Evolutionary conservation across 768 basidiomycete genomes (phyloP), one percentile per base, ranked within the genome.

Genomic region (Trametes cingulata): DNA sequence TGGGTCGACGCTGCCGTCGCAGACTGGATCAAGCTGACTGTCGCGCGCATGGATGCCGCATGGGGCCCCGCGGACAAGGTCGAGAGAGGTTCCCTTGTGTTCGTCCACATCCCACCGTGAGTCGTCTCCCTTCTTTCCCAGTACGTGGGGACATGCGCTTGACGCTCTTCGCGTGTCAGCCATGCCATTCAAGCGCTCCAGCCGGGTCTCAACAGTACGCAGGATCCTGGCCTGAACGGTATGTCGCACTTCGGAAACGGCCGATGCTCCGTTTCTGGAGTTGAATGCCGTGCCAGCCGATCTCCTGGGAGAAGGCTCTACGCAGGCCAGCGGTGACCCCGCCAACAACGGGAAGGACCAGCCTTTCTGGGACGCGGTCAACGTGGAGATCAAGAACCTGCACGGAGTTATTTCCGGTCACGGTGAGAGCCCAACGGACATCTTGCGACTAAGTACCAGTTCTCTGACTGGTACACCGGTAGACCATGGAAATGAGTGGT

Each of bases 401-500:
- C 84, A 83, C 49, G 88, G 82, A 0, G 79, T 89, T 39, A 75
- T 90, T 25, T 89, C 86, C 2, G 88, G 89, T 41, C 89, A 91
- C 56, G 87, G 88, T 87, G 60, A 37, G 73, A 67, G 3, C n/a
- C n/a, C n/a, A n/a, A 29, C 46, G 12, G 13, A 42, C 19, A 8
- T 25, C 17, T n/a, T n/a, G n/a, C n/a, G n/a, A n/a, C 33, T 7
- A 20, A 2, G 19, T 12, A 13, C 15, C 6, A 4, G 27, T 48
- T 20, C 19, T 56, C 25, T 22, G 19, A 47, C 52, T 5, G 29
- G 4, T 33, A 10, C 10, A 4, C 10, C 24, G 6, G 24, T 45
- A 88, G 89, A 88, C 68, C 90, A 91, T 63, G 90, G 90, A 1
- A 80, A 91, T 58, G 88, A 90, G 69, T 91, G 90, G 90, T 91